Evolutionary conservation across 805 yeast genomes (phyloP).

Genomic region (Kluyveromyces nonfermentans): DNA sequence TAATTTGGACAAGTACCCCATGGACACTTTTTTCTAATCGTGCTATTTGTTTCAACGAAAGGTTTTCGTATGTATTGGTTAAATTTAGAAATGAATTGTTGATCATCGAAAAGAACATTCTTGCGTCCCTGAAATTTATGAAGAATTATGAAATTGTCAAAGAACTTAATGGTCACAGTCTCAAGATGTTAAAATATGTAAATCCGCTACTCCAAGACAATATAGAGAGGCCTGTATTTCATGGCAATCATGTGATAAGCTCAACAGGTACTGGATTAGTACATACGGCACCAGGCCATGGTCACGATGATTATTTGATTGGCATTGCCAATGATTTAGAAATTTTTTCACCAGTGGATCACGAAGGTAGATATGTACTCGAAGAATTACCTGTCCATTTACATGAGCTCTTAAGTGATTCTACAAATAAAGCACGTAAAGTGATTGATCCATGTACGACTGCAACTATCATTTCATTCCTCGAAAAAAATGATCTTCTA

Average conservation of each 20-base stretch:
- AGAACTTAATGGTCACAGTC: slow-evolving; percentile 33
- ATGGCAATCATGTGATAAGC: slow-evolving; percentile 74
- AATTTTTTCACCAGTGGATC: slow-evolving; percentile 72
- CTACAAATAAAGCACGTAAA: slow-evolving; percentile 34
- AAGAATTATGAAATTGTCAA: slow-evolving; percentile 15
- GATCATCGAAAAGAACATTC: slow-evolving; percentile 49
- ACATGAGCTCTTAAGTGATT: slow-evolving; percentile 9
- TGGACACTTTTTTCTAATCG: slow-evolving; percentile 91
- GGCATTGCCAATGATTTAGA: slow-evolving; percentile 49
- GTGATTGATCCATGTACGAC: slow-evolving; percentile 55
- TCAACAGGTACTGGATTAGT: slow-evolving; percentile 90
- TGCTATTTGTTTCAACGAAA: slow-evolving; percentile 65
- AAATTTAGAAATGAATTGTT: slow-evolving; percentile 33
- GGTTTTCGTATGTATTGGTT: slow-evolving; percentile 48
- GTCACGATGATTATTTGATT: slow-evolving; percentile 79
- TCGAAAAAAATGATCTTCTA: slow-evolving; percentile 37
- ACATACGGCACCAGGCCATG: slow-evolving; percentile 97
- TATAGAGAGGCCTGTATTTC: slow-evolving; percentile 47
- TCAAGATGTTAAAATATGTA: slow-evolving; percentile 38
- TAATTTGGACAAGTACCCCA: slow-evolving; percentile 97
- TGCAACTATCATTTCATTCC: slow-evolving; percentile 33
- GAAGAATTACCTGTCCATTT: slow-evolving; percentile 32
- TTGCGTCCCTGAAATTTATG: slow-evolving; percentile 26
- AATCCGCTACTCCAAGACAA: slow-evolving; percentile 42
- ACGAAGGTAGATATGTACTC: slow-evolving; percentile 53